Percentiles rank a stretch among this genome's conserved stretches.
Conservation (phyloP, 768 basidiomycete species). For the Mycena rebaudengoi region DNA sequence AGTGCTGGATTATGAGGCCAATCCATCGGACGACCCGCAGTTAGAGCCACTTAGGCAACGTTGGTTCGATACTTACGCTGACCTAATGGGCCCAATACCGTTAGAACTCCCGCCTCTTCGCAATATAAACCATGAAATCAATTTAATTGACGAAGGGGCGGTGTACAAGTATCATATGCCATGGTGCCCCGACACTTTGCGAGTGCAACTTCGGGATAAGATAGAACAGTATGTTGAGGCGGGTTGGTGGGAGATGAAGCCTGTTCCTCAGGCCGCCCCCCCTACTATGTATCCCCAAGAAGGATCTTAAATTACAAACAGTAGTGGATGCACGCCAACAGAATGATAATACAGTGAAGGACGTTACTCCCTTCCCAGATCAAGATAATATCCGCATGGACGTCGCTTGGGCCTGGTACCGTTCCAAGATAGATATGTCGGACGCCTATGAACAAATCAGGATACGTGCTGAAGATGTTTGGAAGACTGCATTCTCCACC, state of each 20-base stretch:
- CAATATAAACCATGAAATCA: constrained; percentile 42
- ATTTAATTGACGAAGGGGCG: constrained; percentile 33
- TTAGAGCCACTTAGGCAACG: background rate
- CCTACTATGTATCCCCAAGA: constrained; percentile 37
- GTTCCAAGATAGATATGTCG: constrained; percentile 44
- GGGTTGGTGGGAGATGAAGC: constrained; percentile 20
- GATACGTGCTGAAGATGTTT: constrained; percentile 29
- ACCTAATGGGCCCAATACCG: constrained; percentile 25
- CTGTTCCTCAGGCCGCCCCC: constrained; percentile 28
- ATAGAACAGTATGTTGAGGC: background rate
- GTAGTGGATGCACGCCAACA: constrained; percentile 43
- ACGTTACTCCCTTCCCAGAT: constrained; percentile 40
- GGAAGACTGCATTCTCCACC: constrained; percentile 36
- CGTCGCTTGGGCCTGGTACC: constrained; percentile 29
- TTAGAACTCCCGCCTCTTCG: constrained; percentile 35
- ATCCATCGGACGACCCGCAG: background rate
- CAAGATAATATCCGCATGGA: constrained; percentile 31
- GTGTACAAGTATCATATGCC: constrained; percentile 31
- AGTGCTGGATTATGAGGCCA: background rate
- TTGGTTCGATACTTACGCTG: constrained; percentile 19
- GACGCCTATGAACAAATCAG: constrained; percentile 46
- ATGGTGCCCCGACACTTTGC: constrained; percentile 35
- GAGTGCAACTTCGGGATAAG: background rate
- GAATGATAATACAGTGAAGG: constrained; percentile 51
- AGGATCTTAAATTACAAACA: constrained; percentile 36